Base-by-base conservation (phyloP, 106 monocot genomes). In the Triglochin maritima region DNA sequence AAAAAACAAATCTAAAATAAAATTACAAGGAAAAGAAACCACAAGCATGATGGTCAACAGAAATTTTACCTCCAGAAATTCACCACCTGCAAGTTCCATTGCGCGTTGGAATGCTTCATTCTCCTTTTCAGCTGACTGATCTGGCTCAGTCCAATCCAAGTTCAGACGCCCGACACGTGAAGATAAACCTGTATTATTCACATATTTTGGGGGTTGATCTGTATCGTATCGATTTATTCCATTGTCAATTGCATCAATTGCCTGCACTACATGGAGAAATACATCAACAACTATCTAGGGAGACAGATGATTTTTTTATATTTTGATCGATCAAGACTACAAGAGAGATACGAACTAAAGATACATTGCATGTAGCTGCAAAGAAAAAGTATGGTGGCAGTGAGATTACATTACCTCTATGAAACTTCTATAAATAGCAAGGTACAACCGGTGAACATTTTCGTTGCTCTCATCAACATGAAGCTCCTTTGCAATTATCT, bases 241-340 rank as follows among this genome's bases (percentile, higher is more conserved):
- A 69, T 98, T 98, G 74, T 98, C 96, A 75, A 88, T 82, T 15
- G 96, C 96, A 82, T 98, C 96, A 69, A 98, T 74, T 72, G 91
- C 86, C 96, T 98, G 56, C 68, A 12, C 2, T 6, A 53, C 4
- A 17, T 48, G 2, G 11, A 67, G 8, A 12, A 6, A 50, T 10
- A 45, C 50, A 50, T 14, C 12, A 65, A 50, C 5, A 50, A 50
- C 4, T 13, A 46, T 13, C 48, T 17, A 42, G 15, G 9, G 6
- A 46, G 3, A 44, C 2, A 57, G 6, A 52, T 2, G 15, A 46
- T 14, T 29, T 59, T 42, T 41, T 61, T 61, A 17, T 17, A 4
- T 61, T 17, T 29, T 7, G 0, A 44, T 61, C 29, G 10, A 8
- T 4, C 14, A 64, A n/a, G n/a, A n/a, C n/a, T n/a, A n/a, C n/a